Evolutionary conservation across 148 eudicot species (phyloP).

Genomic region (Amaranthus cruentus): DNA sequence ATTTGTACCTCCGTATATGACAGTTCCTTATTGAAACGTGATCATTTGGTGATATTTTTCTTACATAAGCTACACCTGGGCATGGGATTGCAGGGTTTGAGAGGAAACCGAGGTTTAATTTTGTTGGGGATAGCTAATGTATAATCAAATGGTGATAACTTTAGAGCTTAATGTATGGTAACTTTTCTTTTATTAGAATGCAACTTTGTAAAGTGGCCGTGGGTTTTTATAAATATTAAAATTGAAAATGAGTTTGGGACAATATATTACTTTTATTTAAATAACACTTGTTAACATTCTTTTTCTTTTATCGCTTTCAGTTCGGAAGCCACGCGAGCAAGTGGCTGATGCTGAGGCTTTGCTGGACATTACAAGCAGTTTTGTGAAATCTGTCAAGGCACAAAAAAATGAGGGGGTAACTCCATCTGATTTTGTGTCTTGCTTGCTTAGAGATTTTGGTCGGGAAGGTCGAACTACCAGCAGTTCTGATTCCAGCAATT

Average conservation of each 20-base stretch:
- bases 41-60: too few relatives aligned
- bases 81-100: too few relatives aligned
- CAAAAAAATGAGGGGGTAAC: constrained; percentile 59
- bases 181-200: background rate
- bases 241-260: background rate
- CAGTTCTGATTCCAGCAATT: constrained; percentile 31
- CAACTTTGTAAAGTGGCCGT: background rate
- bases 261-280: background rate
- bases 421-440: constrained; percentile 60
- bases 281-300: background rate
- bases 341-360: constrained; percentile 95
- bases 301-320: constrained; percentile 32
- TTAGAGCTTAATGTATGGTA: too few relatives aligned
- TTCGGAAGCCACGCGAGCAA: constrained; percentile 83
- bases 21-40: too few relatives aligned
- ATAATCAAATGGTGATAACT: too few relatives aligned
- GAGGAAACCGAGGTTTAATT: too few relatives aligned
- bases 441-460: constrained; percentile 51
- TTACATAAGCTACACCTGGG: too few relatives aligned
- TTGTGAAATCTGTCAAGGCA: constrained; percentile 59
- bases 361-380: constrained; percentile 57
- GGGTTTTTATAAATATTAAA: background rate
- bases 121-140: too few relatives aligned
- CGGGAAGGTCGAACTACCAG: constrained; percentile 42
- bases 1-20: too few relatives aligned